Percentiles rank a stretch among this genome's conserved stretches.
Conservation (phyloP, 108 stramenopile species). For the Cyclotella atomus region DNA sequence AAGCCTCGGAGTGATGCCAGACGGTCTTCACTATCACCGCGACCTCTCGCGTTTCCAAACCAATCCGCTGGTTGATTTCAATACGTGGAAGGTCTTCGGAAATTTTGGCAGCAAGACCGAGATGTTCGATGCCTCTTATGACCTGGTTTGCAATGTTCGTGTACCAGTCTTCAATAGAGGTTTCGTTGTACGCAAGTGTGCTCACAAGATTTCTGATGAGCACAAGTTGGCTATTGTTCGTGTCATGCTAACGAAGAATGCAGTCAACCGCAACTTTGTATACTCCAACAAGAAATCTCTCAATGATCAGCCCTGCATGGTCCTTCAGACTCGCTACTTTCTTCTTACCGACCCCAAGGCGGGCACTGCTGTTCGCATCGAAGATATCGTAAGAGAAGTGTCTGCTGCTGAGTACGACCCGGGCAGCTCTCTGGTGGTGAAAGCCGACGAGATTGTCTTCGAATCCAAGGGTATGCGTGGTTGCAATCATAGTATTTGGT, state of each 20-base stretch:
- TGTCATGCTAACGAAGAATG: background rate
- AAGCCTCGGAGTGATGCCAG: background rate
- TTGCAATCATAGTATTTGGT: slow-evolving; percentile 41
- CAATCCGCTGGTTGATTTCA: slow-evolving; percentile 18
- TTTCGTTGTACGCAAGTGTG: background rate
- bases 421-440: background rate
- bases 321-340: slow-evolving; percentile 33
- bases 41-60: background rate
- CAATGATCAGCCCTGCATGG: slow-evolving; percentile 26
- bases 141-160: slow-evolving; percentile 17
- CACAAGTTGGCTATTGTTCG: slow-evolving; percentile 10
- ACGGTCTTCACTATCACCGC: slow-evolving; percentile 19
- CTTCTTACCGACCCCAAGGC: background rate
- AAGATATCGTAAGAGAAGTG: slow-evolving; percentile 13
- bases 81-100: slow-evolving; percentile 19
- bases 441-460: slow-evolving; percentile 30
- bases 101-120: background rate
- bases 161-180: background rate
- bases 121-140: slow-evolving; percentile 7
- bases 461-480: slow-evolving; percentile 33
- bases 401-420: slow-evolving; percentile 3
- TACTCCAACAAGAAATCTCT: slow-evolving; percentile 12
- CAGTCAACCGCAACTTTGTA: background rate
- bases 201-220: background rate
- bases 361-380: background rate